These are phyloP conservation scores for Fusarium mundagurra DNA, from an alignment of 2,329 filamentous ascomycete genomes.

Conservation along the genomic window DNA sequence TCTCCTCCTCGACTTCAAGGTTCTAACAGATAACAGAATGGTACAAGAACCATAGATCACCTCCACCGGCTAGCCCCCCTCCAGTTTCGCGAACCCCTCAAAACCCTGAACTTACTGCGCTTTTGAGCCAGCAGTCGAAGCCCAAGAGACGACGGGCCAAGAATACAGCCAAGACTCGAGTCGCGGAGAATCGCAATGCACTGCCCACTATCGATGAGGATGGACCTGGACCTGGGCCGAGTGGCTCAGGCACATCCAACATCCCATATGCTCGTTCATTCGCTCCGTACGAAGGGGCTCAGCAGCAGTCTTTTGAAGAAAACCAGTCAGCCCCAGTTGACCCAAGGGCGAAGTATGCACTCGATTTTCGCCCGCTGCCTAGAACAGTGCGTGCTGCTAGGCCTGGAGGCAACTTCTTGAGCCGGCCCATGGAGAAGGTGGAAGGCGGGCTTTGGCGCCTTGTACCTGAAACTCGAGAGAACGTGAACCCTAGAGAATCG, in stretches of 20 bases:
- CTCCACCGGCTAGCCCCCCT: constrained; percentile 12
- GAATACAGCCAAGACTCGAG: not conserved
- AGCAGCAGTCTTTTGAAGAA: not conserved
- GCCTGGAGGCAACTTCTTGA: not conserved
- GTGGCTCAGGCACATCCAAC: not conserved
- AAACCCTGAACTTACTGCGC: constrained; percentile 3
- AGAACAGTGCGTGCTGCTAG: not conserved
- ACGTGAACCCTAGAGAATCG: not conserved
- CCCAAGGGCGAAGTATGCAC: not conserved
- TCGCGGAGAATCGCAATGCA: not conserved
- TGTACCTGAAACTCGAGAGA: not conserved
- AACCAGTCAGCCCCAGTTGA: not conserved
- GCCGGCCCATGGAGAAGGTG: not conserved
- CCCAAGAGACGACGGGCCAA: not conserved
- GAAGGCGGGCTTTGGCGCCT: constrained; percentile 2
- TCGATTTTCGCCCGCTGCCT: not conserved
- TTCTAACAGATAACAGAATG: constrained; percentile 24
- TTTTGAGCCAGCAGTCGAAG: not conserved
- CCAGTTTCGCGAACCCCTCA: not conserved
- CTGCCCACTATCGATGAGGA: not conserved
- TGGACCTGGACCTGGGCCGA: not conserved
- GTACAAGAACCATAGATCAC: constrained; percentile 17
- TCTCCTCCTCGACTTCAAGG: not conserved
- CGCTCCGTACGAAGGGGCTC: not conserved
- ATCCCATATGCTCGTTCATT: not conserved